Base-by-base conservation (phyloP, 1,139 yeast species). In the Protomyces inouyei region DNA sequence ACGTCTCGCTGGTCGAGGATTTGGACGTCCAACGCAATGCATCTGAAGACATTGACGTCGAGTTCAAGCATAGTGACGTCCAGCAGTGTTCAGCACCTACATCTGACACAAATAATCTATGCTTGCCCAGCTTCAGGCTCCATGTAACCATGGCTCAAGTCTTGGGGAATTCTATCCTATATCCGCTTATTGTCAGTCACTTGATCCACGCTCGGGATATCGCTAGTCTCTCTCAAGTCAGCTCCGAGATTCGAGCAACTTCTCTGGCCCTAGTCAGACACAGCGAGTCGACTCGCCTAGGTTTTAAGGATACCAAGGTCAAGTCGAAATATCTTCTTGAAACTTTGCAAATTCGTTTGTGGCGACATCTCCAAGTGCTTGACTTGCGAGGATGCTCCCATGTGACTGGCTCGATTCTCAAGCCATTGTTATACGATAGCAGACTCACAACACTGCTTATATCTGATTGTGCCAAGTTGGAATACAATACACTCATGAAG, bases 391-490 rank as follows among this genome's bases (percentile, higher is more conserved):
- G 53, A 5, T 52, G 57, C 16, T 21, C 43, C 8, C 28, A 28
- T 1, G 43, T 32, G 10, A 14, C 36, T 2, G n/a, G 28, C 6
- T 18, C 18, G n/a, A 51, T 52, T 4, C 52, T 55, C 16, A 52
- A 38, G n/a, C 57, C 54, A n/a, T 14, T 59, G 52, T 53, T 38
- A 6, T 51, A 43, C 2, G 25, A 10, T 12, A 59, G 12, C 10
- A 52, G 25, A 12, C 18, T 59, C 16, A 25, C 9, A 16, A 32
- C 52, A 3, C 55, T 59, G 16, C 57, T 52, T 36, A 52, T 59
- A 3, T 55, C 54, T 3, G 63, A 59, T 40, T 59, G 63, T 23
- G 45, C 40, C 46, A 59, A 32, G 57, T 38, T 59, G 18, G 23
- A 40, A 10, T 16, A 14, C 9, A 43, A 25, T 9, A 10, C 52